A percentile compares a stretch with the other conserved stretches of the same genome.
Evolutionary conservation across 257 asterid species (phyloP).

Genomic region (Hygrophila difformis): DNA sequence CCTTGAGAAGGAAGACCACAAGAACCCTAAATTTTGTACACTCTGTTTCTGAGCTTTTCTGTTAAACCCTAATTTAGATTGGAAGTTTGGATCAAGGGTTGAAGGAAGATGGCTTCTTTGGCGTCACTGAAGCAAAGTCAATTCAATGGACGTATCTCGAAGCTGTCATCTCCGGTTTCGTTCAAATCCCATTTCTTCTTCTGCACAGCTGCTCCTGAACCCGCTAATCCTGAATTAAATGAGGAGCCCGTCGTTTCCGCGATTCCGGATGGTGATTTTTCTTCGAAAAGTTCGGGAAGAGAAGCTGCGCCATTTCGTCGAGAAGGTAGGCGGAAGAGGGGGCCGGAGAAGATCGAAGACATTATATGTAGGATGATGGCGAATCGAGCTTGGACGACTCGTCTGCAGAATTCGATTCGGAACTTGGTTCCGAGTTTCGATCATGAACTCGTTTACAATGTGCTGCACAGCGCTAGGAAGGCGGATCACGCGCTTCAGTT

Average conservation of each 20-base stretch:
- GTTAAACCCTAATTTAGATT: neutral
- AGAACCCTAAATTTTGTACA: too few relatives aligned
- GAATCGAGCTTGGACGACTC: conserved; percentile 84
- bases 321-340: conserved; percentile 30
- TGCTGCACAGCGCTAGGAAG: conserved; percentile 51
- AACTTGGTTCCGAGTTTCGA: conserved; percentile 61
- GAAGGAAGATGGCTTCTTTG: conserved; percentile 35
- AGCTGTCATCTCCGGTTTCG: conserved; percentile 30
- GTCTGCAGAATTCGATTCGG: conserved; percentile 78
- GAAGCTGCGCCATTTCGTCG: conserved; percentile 14
- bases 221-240: conserved; percentile 13
- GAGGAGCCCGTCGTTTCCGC: conserved; percentile 15
- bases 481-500: conserved; percentile 91
- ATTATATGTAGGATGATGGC: conserved; percentile 81
- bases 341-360: conserved; percentile 56
- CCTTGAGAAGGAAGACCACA: too few relatives aligned
- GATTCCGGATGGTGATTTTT: conserved; percentile 15
- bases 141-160: conserved; percentile 24
- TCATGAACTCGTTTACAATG: conserved; percentile 72
- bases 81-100: conserved; percentile 4
- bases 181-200: conserved; percentile 30
- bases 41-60: neutral
- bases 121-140: conserved; percentile 30
- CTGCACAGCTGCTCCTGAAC: conserved; percentile 31
- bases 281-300: neutral